phyloP scores from a whole-genome alignment of 2,329 filamentous ascomycete species.

The Rutstroemia sp. region DNA sequence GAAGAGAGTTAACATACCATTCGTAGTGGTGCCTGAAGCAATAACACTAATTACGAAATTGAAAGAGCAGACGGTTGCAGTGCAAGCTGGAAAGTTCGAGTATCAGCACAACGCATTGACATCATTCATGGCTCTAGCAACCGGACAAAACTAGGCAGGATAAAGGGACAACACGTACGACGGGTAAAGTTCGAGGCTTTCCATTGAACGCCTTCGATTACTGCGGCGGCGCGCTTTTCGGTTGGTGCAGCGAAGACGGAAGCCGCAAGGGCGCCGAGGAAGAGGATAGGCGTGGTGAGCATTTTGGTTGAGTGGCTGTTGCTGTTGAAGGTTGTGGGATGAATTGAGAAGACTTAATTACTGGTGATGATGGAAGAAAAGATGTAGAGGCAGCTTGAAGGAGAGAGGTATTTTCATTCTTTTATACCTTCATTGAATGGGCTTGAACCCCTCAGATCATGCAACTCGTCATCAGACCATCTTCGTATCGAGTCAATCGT shows the following conservation, averaged over 20 bases:
- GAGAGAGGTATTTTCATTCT: background rate
- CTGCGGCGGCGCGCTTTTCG: background rate
- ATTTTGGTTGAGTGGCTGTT: background rate
- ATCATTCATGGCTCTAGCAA: background rate
- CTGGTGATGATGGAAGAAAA: background rate
- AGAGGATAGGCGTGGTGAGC: conserved; percentile 1
- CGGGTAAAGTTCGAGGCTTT: conserved; percentile 10
- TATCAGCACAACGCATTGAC: background rate
- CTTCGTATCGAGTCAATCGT: background rate
- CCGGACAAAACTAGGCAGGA: background rate
- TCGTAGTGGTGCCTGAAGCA: background rate
- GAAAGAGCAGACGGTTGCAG: background rate
- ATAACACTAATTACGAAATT: conserved; percentile 1
- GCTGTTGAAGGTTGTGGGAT: background rate
- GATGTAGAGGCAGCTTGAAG: background rate
- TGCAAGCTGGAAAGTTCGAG: background rate
- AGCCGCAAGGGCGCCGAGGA: background rate
- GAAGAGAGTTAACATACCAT: background rate
- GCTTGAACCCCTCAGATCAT: background rate
- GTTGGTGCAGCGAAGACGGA: background rate
- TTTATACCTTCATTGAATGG: background rate
- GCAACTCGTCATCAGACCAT: background rate
- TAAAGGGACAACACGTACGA: background rate
- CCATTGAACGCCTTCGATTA: conserved; percentile 4
- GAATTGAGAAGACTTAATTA: background rate